These are phyloP conservation scores for Botrytis elliptica DNA, from an alignment of 2,329 filamentous ascomycete genomes.

Conservation along the genomic window DNA sequence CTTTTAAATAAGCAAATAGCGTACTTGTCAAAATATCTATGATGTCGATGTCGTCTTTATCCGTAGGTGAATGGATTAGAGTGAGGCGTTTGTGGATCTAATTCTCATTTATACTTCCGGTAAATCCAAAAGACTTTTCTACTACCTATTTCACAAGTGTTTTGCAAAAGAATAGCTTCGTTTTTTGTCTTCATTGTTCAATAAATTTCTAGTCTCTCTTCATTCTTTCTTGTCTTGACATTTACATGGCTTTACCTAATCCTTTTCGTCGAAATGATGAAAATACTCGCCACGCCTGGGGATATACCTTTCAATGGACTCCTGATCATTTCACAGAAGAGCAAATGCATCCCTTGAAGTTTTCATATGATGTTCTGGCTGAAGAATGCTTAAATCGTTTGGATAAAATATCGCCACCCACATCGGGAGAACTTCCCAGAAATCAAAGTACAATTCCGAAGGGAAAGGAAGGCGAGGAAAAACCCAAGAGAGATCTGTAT, in stretches of 20 bases:
- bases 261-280: conserved; percentile 30
- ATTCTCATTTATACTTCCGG: background rate
- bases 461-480: conserved; percentile 40
- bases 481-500: conserved; percentile 56
- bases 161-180: no score
- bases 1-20: background rate
- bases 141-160: background rate
- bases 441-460: conserved; percentile 38
- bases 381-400: conserved; percentile 64
- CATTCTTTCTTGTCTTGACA: background rate
- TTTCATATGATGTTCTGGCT: conserved; percentile 66
- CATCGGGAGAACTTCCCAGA: conserved; percentile 28
- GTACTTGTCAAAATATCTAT: background rate
- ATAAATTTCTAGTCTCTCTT: background rate
- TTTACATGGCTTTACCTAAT: conserved; percentile 22
- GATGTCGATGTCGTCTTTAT: background rate
- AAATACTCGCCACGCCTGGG: conserved; percentile 48
- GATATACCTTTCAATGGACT: conserved; percentile 69
- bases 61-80: background rate
- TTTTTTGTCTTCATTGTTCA: background rate
- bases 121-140: background rate
- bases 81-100: background rate
- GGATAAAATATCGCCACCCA: conserved; percentile 57
- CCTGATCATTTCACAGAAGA: conserved; percentile 59
- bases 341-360: conserved; percentile 58